Evolutionary conservation across 1,284 basidiomycete species (phyloP), one percentile per base, ranked within the genome.

Genomic region (Pascua sp.): DNA sequence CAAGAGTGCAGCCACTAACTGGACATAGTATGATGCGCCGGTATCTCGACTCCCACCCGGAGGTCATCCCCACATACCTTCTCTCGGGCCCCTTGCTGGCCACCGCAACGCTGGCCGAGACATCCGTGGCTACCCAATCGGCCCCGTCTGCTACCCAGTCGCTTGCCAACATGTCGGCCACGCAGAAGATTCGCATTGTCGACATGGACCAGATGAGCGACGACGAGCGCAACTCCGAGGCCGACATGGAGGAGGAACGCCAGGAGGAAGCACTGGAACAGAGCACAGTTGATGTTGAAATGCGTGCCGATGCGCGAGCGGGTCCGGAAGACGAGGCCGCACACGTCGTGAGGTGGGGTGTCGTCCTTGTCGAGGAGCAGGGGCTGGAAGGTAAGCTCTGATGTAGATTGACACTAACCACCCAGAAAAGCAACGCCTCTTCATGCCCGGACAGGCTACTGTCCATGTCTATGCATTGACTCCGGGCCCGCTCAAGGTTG

Each of bases 121-220:
- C 70, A 3, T 8, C 51, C 18, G 11, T 55, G 40, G 11, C 40
- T 12, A 41, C 49, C 48, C 44, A 57, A 12, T 47, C 51, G 1
- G 43, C 54, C 2, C 46, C 58, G 7, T 47, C 55, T 1, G 60
- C 48, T 11, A 71, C 66, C 2, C 67, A 68, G 52, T 64, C 65
- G 2, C 57, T 71, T 3, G 62, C 65, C 5, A 61, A 67, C 51
- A 49, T 70, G 36, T 59, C 53, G 5, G 64, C 64, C 4, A 71
- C 63, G 10, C 66, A 68, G 55, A 59, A 57, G 50, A 63, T 76
- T 10, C 62, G 61, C 42, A 72, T 76, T 13, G 71, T 73, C 4
- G 70, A 76, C 59, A 74, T 74, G 72, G 73, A 76, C 55, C 59
- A 71, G 44, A 65, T 67, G 55, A 64, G 61, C 37, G 73, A 75